Evolutionary conservation across 1,284 basidiomycete genomes (phyloP).

Genomic region (Malassezia caprae): DNA sequence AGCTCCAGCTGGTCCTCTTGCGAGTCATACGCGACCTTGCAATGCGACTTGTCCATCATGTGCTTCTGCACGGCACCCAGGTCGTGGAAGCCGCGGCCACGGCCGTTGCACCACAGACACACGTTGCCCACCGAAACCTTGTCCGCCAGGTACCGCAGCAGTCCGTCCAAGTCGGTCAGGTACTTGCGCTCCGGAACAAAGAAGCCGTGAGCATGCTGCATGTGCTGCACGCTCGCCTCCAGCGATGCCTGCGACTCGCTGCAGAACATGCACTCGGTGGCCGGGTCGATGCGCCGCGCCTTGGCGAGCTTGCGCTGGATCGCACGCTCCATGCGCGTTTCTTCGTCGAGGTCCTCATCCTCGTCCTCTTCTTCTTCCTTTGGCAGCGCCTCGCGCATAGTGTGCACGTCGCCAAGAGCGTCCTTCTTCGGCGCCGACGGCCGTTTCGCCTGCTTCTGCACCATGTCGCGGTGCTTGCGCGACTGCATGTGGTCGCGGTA

Average conservation of each 20-base stretch:
- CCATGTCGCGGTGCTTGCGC: slow-evolving; percentile 78
- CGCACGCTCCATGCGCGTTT: slow-evolving; percentile 34
- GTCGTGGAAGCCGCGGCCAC: slow-evolving; percentile 35
- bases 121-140: slow-evolving; percentile 86
- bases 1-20: slow-evolving; percentile 72
- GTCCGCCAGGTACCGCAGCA: slow-evolving; percentile 79
- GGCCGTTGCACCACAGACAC: slow-evolving; percentile 67
- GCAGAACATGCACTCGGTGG: slow-evolving; percentile 64
- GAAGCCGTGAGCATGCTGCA: slow-evolving; percentile 80
- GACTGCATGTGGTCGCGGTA: slow-evolving; percentile 77
- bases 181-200: slow-evolving; percentile 91
- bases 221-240: slow-evolving; percentile 68
- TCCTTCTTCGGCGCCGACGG: background rate
- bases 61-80: slow-evolving; percentile 37
- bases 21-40: slow-evolving; percentile 83
- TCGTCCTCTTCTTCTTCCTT: slow-evolving; percentile 24
- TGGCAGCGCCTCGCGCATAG: slow-evolving; percentile 17
- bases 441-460: slow-evolving; percentile 52
- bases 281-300: slow-evolving; percentile 35
- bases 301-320: slow-evolving; percentile 38
- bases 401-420: slow-evolving; percentile 2
- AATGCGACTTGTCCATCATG: slow-evolving; percentile 56
- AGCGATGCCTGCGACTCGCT: slow-evolving; percentile 52
- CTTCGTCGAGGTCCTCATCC: slow-evolving; percentile 36
- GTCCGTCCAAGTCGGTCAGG: slow-evolving; percentile 69